These are phyloP conservation scores for Sonneratia alba DNA, from an alignment of 345 rosid species.

Conservation along the genomic window DNA sequence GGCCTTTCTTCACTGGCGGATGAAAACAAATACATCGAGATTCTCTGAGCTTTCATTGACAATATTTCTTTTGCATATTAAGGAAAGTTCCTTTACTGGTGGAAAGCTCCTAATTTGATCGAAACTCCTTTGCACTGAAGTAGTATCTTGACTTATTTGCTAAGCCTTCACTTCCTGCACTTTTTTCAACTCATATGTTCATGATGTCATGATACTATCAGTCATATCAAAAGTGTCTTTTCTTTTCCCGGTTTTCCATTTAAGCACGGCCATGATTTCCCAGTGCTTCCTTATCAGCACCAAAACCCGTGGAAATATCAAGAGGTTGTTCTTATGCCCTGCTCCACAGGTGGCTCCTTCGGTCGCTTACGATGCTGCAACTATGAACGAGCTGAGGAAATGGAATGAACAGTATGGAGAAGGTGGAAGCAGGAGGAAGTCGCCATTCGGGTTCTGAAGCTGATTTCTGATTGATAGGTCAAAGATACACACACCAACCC, in stretches of 20 bases:
- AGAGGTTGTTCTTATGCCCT: not conserved
- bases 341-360: conserved; percentile 76
- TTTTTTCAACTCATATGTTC: no score
- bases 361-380: conserved; percentile 73
- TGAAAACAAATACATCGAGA: not conserved
- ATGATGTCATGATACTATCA: no score
- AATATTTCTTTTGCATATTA: not conserved
- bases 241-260: no score
- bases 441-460: conserved; percentile 69
- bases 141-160: no score
- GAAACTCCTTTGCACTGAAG: no score
- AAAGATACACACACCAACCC: not conserved
- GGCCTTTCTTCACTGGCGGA: not conserved
- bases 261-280: no score
- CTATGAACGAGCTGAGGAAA: conserved; percentile 93
- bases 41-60: not conserved
- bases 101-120: not conserved
- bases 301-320: not conserved
- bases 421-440: conserved; percentile 78
- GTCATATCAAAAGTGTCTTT: no score
- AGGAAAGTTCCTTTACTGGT: not conserved
- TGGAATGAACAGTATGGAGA: conserved; percentile 99
- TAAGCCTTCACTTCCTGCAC: no score
- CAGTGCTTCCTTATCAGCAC: not conserved
- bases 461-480: not conserved